phyloP scores from a whole-genome alignment of 768 basidiomycete species.

The Glaciozyma martinii region DNA sequence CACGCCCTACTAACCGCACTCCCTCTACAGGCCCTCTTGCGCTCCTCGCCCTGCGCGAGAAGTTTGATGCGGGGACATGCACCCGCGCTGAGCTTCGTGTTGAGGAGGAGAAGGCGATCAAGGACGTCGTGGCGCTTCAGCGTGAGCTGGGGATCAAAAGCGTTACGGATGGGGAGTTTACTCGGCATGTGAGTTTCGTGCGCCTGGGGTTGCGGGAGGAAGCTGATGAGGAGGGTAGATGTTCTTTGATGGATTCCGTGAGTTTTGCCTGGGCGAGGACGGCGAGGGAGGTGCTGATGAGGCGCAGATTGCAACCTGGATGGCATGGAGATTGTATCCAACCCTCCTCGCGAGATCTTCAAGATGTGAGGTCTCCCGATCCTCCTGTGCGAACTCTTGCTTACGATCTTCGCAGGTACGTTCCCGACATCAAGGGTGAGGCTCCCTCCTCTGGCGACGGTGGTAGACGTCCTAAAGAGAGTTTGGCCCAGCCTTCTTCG shows the following conservation, averaged over 20 bases:
- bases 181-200: not conserved
- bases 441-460: no score
- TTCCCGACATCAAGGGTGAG: slow-evolving; percentile 25
- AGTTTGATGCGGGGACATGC: slow-evolving; percentile 29
- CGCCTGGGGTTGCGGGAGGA: not conserved
- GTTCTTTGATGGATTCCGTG: slow-evolving; percentile 43
- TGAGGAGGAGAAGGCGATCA: slow-evolving; percentile 34
- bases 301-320: slow-evolving; percentile 43
- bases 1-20: no score
- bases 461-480: no score
- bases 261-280: no score
- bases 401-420: slow-evolving; percentile 5
- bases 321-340: slow-evolving; percentile 6
- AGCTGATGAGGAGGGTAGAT: not conserved
- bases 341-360: slow-evolving; percentile 27
- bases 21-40: slow-evolving; percentile 25
- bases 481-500: no score
- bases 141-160: slow-evolving; percentile 21
- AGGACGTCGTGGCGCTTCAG: slow-evolving; percentile 26
- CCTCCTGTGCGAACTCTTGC: not conserved
- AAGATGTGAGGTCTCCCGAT: slow-evolving; percentile 12
- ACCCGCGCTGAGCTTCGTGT: slow-evolving; percentile 25
- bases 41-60: slow-evolving; percentile 29
- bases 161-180: slow-evolving; percentile 35
- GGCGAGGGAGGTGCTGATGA: no score